phyloP scores from a whole-genome alignment of 805 yeast genomes.

The Ogataea allantospora region DNA sequence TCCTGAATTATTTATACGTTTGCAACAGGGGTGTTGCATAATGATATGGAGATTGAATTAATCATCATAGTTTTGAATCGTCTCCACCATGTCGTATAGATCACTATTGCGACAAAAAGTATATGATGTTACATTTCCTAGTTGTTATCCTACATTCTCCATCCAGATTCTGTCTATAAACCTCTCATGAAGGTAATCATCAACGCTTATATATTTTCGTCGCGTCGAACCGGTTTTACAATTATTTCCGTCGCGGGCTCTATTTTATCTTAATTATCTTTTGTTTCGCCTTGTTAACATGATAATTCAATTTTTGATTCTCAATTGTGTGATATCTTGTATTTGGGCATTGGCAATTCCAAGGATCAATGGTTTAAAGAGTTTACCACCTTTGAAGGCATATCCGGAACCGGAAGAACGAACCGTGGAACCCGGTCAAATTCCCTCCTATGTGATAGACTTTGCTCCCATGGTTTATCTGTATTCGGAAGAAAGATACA shows the following conservation, averaged over 20 bases:
- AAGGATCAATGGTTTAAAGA: constrained; percentile 14
- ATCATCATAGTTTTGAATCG: constrained; percentile 63
- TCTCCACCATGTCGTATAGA: constrained; percentile 50
- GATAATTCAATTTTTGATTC: background rate
- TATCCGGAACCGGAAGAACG: constrained; percentile 36
- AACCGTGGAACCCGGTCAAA: constrained; percentile 48
- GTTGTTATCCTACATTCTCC: constrained; percentile 25
- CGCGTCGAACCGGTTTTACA: too few relatives aligned
- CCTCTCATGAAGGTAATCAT: background rate
- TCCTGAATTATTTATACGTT: constrained; percentile 84
- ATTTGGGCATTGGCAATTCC: background rate
- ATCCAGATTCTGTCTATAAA: background rate
- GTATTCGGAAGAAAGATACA: constrained; percentile 83
- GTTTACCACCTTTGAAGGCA: constrained; percentile 37
- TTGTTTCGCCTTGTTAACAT: background rate
- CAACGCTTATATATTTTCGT: too few relatives aligned
- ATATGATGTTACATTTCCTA: constrained; percentile 59
- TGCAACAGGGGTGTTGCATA: constrained; percentile 69
- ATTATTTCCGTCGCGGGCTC: background rate
- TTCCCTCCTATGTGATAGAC: constrained; percentile 63
- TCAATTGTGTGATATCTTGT: background rate
- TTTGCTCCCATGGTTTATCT: constrained; percentile 78
- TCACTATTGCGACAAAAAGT: constrained; percentile 71
- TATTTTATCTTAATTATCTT: background rate
- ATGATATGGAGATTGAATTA: constrained; percentile 59